These are phyloP conservation scores for Dictyostelium discoideum DNA, from an alignment of 78 protist genomes.

Conservation along the genomic window dicty_2.7 NC_007090.3:984501-985000, in stretches of 20 bases:
- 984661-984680: conserved; percentile 60
- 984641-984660: conserved; percentile 59
- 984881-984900: neutral
- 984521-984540: neutral
- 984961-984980: neutral
- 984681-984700: conserved; percentile 49
- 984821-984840: neutral
- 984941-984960: neutral
- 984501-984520: conserved; percentile 14
- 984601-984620: conserved; percentile 58
- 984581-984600: conserved; percentile 5
- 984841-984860: no score
- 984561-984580: neutral
- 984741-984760: neutral
- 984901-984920: neutral
- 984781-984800: neutral
- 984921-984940: neutral
- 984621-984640: conserved; percentile 1
- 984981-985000: no score
- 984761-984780: neutral
- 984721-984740: neutral
- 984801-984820: neutral
- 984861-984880: no score
- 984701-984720: conserved; percentile 39
- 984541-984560: neutral